A percentile compares a stretch with the other conserved stretches of the same genome.
phyloP scores from a whole-genome alignment of 768 basidiomycete genomes.

The Leccinum longicurvipes region DNA sequence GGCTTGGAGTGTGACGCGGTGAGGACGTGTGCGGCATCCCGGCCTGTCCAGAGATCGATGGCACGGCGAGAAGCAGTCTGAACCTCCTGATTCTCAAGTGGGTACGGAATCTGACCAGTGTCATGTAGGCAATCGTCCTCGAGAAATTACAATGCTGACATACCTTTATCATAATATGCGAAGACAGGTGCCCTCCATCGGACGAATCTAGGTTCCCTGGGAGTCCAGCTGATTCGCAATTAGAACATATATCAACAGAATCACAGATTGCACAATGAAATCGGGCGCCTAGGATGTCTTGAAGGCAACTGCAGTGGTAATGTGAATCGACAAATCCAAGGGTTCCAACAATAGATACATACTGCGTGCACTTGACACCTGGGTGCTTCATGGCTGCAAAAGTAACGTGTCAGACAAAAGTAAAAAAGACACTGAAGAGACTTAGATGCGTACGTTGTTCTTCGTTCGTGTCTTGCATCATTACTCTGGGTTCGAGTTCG shows the following conservation, averaged over 20 bases:
- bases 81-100: constrained; percentile 69
- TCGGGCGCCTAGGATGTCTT: constrained; percentile 87
- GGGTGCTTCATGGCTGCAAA: constrained; percentile 69
- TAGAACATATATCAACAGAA: constrained; percentile 79
- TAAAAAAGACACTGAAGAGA: background rate
- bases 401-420: constrained; percentile 3
- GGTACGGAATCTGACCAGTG: constrained; percentile 71
- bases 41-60: constrained; percentile 68
- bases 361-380: constrained; percentile 87
- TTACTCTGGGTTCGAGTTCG: constrained; percentile 35
- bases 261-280: constrained; percentile 93
- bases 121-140: background rate
- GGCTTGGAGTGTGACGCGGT: constrained; percentile 47
- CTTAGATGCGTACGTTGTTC: constrained; percentile 53
- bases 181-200: constrained; percentile 75
- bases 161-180: constrained; percentile 95
- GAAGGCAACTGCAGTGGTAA: constrained; percentile 60
- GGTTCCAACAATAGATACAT: constrained; percentile 29
- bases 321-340: background rate
- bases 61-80: constrained; percentile 75
- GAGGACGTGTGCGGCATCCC: constrained; percentile 66
- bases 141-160: background rate
- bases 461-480: constrained; percentile 42
- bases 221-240: constrained; percentile 83
- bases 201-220: constrained; percentile 78